Conservation (phyloP, 2,329 filamentous ascomycete species). For the Penicillium sp. region DNA sequence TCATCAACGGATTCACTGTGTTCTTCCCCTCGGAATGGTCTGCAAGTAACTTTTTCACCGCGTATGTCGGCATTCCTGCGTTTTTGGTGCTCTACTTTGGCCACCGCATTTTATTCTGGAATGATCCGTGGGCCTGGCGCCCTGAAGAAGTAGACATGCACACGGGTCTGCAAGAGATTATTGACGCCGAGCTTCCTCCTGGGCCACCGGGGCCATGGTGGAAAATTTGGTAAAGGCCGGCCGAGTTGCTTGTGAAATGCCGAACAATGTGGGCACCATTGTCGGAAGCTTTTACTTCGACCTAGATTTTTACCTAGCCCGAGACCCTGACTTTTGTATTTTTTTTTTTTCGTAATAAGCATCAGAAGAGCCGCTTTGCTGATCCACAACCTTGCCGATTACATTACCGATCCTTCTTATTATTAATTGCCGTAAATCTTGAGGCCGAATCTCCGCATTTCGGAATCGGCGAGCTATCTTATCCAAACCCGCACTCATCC, state of each 20-base stretch:
- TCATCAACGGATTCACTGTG: slow-evolving; percentile 74
- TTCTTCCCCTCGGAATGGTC: slow-evolving; percentile 69
- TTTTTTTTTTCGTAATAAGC: no score
- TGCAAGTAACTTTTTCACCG: slow-evolving; percentile 63
- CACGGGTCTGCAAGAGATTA: slow-evolving; percentile 54
- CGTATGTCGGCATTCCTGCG: slow-evolving; percentile 66
- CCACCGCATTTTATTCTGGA: slow-evolving; percentile 49
- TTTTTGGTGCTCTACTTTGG: slow-evolving; percentile 57
- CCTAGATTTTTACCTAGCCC: no score
- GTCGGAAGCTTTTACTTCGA: no score
- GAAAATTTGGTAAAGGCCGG: slow-evolving; percentile 24
- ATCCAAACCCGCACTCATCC: slow-evolving; percentile 5
- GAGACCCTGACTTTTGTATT: no score
- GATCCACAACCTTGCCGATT: no score
- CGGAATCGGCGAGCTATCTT: slow-evolving; percentile 1
- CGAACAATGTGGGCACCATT: no score
- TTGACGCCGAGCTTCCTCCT: slow-evolving; percentile 46
- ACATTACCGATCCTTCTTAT: no score
- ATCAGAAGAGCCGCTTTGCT: no score
- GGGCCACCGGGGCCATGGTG: slow-evolving; percentile 33
- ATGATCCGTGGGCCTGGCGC: slow-evolving; percentile 53
- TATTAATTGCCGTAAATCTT: background rate
- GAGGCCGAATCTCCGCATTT: background rate
- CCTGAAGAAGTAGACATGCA: slow-evolving; percentile 55
- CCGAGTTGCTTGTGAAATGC: no score